These are phyloP conservation scores for Cryptosporidium tyzzeri DNA, from an alignment of 169 alveolate species.

Conservation along the genomic window DNA sequence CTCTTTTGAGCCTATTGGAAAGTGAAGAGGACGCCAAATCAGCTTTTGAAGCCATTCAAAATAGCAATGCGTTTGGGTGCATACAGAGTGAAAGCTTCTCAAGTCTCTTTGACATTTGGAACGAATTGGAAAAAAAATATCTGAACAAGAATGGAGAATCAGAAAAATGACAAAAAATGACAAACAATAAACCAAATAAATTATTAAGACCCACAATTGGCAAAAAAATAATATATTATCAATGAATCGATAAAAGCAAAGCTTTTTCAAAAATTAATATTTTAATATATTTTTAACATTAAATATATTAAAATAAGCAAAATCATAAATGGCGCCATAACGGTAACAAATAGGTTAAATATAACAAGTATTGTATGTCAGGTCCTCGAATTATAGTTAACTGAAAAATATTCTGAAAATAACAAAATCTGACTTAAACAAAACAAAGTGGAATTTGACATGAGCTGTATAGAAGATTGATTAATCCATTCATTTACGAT, in stretches of 20 bases:
- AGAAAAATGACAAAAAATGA: neutral
- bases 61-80: neutral
- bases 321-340: slow-evolving; percentile 5
- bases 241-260: neutral
- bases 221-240: neutral
- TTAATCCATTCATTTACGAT: neutral
- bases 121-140: neutral
- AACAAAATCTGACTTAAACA: neutral
- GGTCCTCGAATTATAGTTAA: slow-evolving; percentile 12
- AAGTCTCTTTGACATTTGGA: neutral
- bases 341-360: neutral
- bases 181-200: neutral
- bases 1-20: neutral
- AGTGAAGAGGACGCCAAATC: neutral
- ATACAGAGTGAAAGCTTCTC: neutral
- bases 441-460: neutral
- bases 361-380: neutral
- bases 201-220: neutral
- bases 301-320: slow-evolving; percentile 1
- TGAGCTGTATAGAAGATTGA: neutral
- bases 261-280: neutral
- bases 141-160: neutral
- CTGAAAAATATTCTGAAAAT: neutral
- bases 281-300: neutral
- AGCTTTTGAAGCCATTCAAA: neutral